Conservation (phyloP, 108 stramenopile species). For the Fragilaria radians region DNA sequence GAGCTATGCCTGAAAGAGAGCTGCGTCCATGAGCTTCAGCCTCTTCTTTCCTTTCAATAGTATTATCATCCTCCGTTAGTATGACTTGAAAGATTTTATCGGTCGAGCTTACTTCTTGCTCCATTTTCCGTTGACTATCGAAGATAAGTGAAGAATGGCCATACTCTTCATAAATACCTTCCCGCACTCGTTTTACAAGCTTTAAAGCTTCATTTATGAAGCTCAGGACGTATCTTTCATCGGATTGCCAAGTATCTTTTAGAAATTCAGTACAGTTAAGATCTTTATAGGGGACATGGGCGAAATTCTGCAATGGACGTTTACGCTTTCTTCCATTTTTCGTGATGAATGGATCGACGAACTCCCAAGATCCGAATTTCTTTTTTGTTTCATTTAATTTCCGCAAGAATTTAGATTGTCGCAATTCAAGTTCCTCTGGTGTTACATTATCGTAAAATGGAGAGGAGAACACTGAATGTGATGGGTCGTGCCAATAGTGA, state of each 20-base stretch:
- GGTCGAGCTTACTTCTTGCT: constrained; percentile 8
- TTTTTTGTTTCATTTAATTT: constrained; percentile 7
- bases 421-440: constrained; percentile 2
- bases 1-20: constrained; percentile 4
- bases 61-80: constrained; percentile 9
- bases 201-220: constrained; percentile 34
- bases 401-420: constrained; percentile 1
- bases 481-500: constrained; percentile 20
- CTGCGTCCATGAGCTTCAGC: constrained; percentile 5
- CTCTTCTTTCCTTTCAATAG: constrained; percentile 11
- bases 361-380: constrained; percentile 13
- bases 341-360: constrained; percentile 2
- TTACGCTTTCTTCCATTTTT: too few relatives aligned
- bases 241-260: constrained; percentile 33
- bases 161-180: constrained; percentile 45
- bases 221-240: constrained; percentile 26
- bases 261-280: constrained; percentile 28
- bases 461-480: constrained; percentile 8
- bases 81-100: constrained; percentile 19
- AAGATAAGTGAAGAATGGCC: constrained; percentile 13
- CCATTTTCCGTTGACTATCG: constrained; percentile 9
- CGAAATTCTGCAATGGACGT: constrained; percentile 8
- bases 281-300: constrained; percentile 22
- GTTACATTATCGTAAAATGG: constrained; percentile 5
- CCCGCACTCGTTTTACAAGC: constrained; percentile 34